These are phyloP conservation scores for Anthracocystis walkeri DNA, from an alignment of 1,284 basidiomycete species.

Conservation along the genomic window DNA sequence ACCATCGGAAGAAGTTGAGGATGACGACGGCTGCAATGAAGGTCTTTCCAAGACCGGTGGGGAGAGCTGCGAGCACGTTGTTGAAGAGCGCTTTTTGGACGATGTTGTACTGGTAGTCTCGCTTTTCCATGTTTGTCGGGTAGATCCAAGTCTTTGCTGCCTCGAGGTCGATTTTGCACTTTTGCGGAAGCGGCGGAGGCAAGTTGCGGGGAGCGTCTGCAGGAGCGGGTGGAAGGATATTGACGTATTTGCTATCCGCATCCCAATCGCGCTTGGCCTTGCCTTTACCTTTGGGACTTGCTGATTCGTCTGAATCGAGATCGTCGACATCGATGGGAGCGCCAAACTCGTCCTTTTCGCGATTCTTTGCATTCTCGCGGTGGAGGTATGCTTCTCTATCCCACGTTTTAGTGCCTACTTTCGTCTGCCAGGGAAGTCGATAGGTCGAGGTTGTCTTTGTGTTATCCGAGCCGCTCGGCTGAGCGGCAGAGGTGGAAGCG, in stretches of 20 bases:
- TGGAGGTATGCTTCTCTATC: constrained; percentile 45
- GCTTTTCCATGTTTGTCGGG: constrained; percentile 86
- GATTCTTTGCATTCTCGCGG: constrained; percentile 43
- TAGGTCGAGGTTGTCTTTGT: not conserved
- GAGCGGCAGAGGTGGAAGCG: constrained; percentile 9
- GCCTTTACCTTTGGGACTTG: constrained; percentile 9
- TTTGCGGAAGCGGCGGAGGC: constrained; percentile 43
- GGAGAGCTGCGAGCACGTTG: constrained; percentile 93
- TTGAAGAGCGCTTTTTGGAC: constrained; percentile 87
- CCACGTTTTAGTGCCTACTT: constrained; percentile 50
- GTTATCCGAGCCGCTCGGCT: not conserved
- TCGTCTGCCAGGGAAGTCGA: constrained; percentile 25
- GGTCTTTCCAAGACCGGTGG: constrained; percentile 97
- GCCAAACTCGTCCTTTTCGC: constrained; percentile 28
- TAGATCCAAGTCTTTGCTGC: constrained; percentile 90
- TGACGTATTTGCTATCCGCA: constrained; percentile 20
- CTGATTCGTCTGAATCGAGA: constrained; percentile 15
- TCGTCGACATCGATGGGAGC: constrained; percentile 37
- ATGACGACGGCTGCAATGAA: constrained; percentile 98
- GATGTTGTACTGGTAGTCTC: constrained; percentile 96
- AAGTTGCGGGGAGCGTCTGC: constrained; percentile 14
- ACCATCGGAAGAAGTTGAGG: constrained; percentile 71
- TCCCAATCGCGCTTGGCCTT: constrained; percentile 34
- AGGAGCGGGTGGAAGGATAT: constrained; percentile 16
- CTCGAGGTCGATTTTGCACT: constrained; percentile 76